Conservation (phyloP, 169 alveolate genomes). For the Theileria orientalis region DNA sequence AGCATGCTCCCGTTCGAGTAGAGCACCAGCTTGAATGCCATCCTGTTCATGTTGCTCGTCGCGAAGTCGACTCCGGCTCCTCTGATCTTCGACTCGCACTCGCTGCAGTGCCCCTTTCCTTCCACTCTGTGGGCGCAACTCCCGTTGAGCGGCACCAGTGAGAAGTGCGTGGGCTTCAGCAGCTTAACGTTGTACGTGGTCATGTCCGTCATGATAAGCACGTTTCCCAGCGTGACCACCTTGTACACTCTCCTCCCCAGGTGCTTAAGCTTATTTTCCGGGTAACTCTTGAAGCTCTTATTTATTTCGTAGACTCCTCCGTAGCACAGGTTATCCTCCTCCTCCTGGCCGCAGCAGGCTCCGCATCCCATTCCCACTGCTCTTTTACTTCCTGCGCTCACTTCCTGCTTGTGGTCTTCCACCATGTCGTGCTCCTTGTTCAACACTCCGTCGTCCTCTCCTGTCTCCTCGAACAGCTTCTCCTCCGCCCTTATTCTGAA, state of each 20-base stretch:
- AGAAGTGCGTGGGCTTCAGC: conserved; percentile 11
- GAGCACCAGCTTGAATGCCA: background rate
- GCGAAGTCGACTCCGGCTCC: background rate
- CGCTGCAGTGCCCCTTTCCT: background rate
- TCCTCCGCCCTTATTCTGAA: background rate
- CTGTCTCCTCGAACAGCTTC: background rate
- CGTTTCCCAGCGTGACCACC: background rate
- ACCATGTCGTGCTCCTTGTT: too few relatives aligned
- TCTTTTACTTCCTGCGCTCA: background rate
- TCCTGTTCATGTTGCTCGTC: background rate
- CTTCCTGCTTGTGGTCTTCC: background rate
- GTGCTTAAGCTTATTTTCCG: conserved; percentile 4
- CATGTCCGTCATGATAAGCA: background rate
- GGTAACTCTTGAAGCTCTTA: conserved; percentile 9
- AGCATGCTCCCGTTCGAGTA: background rate
- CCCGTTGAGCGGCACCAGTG: background rate
- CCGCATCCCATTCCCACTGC: too few relatives aligned
- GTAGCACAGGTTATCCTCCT: conserved; percentile 4
- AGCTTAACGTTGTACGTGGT: background rate
- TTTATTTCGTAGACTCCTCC: conserved; percentile 10
- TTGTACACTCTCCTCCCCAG: conserved; percentile 3
- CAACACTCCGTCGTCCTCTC: too few relatives aligned
- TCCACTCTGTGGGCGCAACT: background rate
- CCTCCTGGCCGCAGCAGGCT: background rate
- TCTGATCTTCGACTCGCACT: background rate